Evolutionary conservation across 495 filamentous ascomycete genomes (phyloP), one percentile per base, ranked within the genome.

Genomic region (Sphaerosporella brunnea): DNA sequence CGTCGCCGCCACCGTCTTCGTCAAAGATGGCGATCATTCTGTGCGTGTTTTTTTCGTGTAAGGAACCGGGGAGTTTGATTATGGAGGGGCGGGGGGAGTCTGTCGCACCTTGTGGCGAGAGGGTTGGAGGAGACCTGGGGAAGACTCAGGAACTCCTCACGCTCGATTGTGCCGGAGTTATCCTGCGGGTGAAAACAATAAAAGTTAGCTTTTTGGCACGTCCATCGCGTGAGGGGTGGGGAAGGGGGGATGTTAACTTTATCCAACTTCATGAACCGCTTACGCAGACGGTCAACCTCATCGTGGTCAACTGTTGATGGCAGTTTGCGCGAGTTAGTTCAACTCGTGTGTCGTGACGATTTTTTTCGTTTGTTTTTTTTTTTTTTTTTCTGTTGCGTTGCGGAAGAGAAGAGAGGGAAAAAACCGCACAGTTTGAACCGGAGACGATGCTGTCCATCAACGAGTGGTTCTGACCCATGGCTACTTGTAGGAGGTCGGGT

Each of bases 21-120:
- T 99, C 90, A 64, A 99, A 96, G 57, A 99, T 99, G 9, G 92
- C 90, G 58, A 99, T 99, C 86, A 99, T 93, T 64, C 84, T 88
- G 49, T 48, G 15, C 18, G 53, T 7, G 15, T 23, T 23, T 39
- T 39, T 39, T 5, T 5, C 19, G 8, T 8, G 23, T 16, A 47
- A 35, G 23, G 54, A 16, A 39, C 7, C 36, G 8, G 8, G 5
- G 36, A 7, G 19, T n/a, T 19, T 23, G 23, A 23, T 23, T n/a
- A n/a, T 20, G 40, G 20, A 36, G 23, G 11, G 36, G 8, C 13
- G 20, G 28, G 30, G 25, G 15, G 20, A 11, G 2, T 28, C n/a
- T n/a, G 4, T 21, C 35, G 54, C 67, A 92, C 84, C 84, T 73
- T 42, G 90, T 95, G 38, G 90, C 92, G 34, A 99, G 79, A 4